Base-by-base conservation (phyloP, 2,329 filamentous ascomycete species). In the Chaetothyriales sp. region DNA sequence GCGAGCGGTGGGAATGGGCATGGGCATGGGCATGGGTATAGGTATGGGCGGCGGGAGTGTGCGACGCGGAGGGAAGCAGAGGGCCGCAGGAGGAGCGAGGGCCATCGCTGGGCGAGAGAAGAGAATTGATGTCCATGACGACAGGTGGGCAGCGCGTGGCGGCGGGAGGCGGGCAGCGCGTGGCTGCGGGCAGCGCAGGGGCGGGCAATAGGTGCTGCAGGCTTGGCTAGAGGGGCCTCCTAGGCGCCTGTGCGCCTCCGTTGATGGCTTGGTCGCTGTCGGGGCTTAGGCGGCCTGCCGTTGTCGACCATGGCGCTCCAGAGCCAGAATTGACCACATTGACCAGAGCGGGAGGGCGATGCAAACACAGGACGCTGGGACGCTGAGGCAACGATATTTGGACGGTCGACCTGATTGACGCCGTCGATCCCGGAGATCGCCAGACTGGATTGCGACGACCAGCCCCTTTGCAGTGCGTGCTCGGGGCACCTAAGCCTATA, bases 1-100 rank as follows among this genome's bases (percentile, higher is more conserved):
- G 65, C 51, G 62, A 57, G 56, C 70, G 65, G 33, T 66, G 64
- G 49, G 69, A 54, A 52, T 61, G 60, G 57, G 69, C 69, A n/a
- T n/a, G n/a, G n/a, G n/a, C n/a, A n/a, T n/a, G n/a, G n/a, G n/a
- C n/a, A n/a, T n/a, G n/a, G n/a, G n/a, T n/a, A n/a, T n/a, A n/a
- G 49, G 69, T 54, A 52, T 61, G 60, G 57, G 69, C 69, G 51
- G 65, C 66, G 47, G 68, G 64, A 13, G 67, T 64, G 54, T 62
- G 66, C 54, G 64, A 61, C 40, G 66, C 19, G 5, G 58, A 57
- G 5, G 58, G 53, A 47, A 5, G 44, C 18, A 52, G 44, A 46
- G 47, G 56, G 33, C 48, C 40, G 18, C 51, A 53, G 33, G 58
- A 51, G 44, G 56, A 56, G 19, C 54, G 56, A n/a, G 13, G 13